Conservation (phyloP, 2,329 filamentous ascomycete species). For the Penicillium sp. region DNA sequence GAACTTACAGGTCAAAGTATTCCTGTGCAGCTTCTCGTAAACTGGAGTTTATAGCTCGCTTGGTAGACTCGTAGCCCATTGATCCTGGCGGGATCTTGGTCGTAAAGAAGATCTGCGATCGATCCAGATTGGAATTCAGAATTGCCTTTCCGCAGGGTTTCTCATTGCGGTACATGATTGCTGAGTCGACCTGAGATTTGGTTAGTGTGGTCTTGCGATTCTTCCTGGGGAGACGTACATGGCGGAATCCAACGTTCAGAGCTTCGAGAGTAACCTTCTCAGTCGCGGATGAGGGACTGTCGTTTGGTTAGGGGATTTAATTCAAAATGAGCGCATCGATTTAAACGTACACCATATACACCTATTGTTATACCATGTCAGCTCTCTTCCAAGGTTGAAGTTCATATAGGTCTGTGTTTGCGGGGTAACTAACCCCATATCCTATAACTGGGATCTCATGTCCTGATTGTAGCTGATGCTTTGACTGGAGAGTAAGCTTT, state of each 20-base stretch:
- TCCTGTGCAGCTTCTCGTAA: slow-evolving; percentile 63
- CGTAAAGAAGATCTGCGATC: slow-evolving; percentile 75
- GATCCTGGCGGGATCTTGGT: slow-evolving; percentile 70
- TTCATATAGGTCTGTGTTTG: neutral
- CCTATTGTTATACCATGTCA: slow-evolving; percentile 17
- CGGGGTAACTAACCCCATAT: slow-evolving; percentile 50
- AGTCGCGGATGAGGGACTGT: slow-evolving; percentile 28
- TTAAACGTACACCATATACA: slow-evolving; percentile 33
- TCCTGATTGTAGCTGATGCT: slow-evolving; percentile 56
- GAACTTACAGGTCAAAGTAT: slow-evolving; percentile 67
- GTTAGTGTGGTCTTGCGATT: neutral
- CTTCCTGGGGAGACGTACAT: slow-evolving; percentile 21
- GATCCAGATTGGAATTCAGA: slow-evolving; percentile 53
- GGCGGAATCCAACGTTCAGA: slow-evolving; percentile 31
- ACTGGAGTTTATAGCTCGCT: slow-evolving; percentile 62
- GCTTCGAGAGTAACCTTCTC: slow-evolving; percentile 30
- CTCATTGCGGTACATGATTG: slow-evolving; percentile 71
- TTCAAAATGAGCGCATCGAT: neutral
- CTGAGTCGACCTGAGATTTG: slow-evolving; percentile 50
- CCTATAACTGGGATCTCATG: slow-evolving; percentile 61
- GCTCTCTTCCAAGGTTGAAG: neutral
- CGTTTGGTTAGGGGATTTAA: neutral
- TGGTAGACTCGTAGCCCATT: slow-evolving; percentile 64
- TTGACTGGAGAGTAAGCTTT: slow-evolving; percentile 31
- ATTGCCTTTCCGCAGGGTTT: slow-evolving; percentile 67